These are phyloP conservation scores for Russula vinacea DNA, from an alignment of 768 basidiomycete species.

Conservation along the genomic window DNA sequence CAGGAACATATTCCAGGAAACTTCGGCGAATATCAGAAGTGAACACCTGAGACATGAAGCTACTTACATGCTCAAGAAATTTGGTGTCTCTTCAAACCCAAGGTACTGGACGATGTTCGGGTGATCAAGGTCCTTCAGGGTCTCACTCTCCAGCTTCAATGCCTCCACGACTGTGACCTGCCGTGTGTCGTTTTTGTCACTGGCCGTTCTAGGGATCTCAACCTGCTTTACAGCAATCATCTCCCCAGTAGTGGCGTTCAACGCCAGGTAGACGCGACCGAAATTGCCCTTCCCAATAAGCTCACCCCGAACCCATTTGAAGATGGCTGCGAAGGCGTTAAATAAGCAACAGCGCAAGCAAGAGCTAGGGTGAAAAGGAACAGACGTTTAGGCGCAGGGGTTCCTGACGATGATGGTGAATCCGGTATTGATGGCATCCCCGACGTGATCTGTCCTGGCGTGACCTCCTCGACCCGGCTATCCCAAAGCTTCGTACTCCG, in stretches of 20 bases:
- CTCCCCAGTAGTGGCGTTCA: conserved; percentile 95
- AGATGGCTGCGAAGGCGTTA: conserved; percentile 56
- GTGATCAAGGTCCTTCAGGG: conserved; percentile 93
- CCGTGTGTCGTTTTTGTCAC: conserved; percentile 85
- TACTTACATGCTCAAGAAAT: conserved; percentile 87
- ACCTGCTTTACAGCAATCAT: conserved; percentile 99
- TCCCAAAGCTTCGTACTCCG: conserved; percentile 96
- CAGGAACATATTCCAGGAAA: conserved; percentile 98
- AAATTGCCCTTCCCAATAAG: conserved; percentile 97
- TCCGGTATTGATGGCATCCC: conserved; percentile 49
- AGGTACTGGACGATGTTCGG: conserved; percentile 97
- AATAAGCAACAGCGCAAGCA: conserved; percentile 3
- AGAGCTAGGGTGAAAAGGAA: conserved; percentile 30
- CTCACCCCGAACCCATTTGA: conserved; percentile 98
- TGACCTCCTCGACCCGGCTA: conserved; percentile 89
- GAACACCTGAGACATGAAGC: conserved; percentile 9
- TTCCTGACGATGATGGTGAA: conserved; percentile 50
- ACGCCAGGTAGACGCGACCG: conserved; percentile 91
- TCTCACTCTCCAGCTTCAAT: conserved; percentile 92
- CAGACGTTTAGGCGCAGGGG: conserved; percentile 57
- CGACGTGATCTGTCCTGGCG: conserved; percentile 61
- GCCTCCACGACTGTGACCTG: conserved; percentile 87
- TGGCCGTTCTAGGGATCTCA: conserved; percentile 86
- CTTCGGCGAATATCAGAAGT: conserved; percentile 41
- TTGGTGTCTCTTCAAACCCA: conserved; percentile 86